These are phyloP conservation scores for Brassica balearica DNA, from an alignment of 441 rosid species.

Conservation along the genomic window DNA sequence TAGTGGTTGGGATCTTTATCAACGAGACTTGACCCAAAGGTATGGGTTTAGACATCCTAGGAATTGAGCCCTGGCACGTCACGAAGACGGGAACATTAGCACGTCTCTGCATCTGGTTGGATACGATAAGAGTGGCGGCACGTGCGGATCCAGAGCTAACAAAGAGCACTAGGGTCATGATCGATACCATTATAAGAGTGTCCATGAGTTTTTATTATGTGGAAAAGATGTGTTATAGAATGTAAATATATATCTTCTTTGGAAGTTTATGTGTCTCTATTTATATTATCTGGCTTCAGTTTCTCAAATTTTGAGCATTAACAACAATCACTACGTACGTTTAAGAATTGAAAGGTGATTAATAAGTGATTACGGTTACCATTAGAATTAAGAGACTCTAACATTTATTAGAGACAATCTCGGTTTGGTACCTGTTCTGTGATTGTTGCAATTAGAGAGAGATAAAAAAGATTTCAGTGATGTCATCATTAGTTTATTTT, in stretches of 20 bases:
- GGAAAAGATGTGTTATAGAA: neutral
- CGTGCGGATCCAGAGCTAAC: slow-evolving; percentile 3
- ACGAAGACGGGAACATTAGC: slow-evolving; percentile 14
- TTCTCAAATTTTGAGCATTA: neutral
- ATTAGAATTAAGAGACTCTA: neutral
- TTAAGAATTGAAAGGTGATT: neutral
- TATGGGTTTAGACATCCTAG: neutral
- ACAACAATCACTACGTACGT: neutral
- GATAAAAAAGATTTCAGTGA: too few species aligned
- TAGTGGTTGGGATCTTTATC: neutral
- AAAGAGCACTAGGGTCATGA: slow-evolving; percentile 12
- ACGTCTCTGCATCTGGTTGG: slow-evolving; percentile 19
- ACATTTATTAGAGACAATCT: too few species aligned
- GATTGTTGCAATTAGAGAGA: too few species aligned
- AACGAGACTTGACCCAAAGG: neutral
- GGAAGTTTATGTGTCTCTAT: neutral
- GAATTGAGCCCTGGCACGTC: neutral
- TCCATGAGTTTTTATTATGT: slow-evolving; percentile 2
- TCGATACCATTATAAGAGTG: neutral
- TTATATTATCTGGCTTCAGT: slow-evolving; percentile 3
- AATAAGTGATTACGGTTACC: neutral
- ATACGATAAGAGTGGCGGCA: slow-evolving; percentile 11
- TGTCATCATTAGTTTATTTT: too few species aligned
- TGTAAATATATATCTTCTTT: neutral
- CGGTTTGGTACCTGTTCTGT: too few species aligned